Conservation (phyloP, 202 grass and related monocot species). For the Zoysia matrella region DNA sequence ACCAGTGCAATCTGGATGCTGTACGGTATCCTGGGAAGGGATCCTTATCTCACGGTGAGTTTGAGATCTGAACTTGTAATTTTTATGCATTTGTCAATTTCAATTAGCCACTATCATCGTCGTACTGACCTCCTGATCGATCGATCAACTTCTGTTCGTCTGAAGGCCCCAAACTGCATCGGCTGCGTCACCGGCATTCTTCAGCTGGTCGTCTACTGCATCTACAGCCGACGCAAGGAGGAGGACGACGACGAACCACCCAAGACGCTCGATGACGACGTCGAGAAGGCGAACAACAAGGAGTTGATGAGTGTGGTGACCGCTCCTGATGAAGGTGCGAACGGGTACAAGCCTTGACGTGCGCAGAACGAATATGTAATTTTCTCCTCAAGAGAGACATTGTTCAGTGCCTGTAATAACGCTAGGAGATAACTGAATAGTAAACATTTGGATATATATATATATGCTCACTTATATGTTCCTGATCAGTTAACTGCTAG, state of each 20-base stretch:
- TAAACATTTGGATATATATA: not conserved
- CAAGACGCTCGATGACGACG: conserved; percentile 23
- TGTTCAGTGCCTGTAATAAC: not conserved
- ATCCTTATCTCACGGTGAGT: conserved; percentile 51
- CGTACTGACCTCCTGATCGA: not conserved
- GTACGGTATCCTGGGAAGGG: conserved; percentile 70
- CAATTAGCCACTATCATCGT: not conserved
- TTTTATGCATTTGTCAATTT: not conserved
- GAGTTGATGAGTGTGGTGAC: not conserved
- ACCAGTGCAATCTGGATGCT: conserved; percentile 64
- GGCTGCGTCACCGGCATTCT: conserved; percentile 64
- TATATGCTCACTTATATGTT: not conserved
- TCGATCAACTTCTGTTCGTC: conserved; percentile 11
- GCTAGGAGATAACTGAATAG: not conserved
- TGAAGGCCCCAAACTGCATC: conserved; percentile 64
- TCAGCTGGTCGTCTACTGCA: conserved; percentile 68
- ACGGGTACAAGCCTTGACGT: not conserved
- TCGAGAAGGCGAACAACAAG: conserved; percentile 42
- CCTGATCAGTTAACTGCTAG: not conserved
- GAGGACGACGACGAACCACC: not conserved
- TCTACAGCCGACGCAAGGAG: conserved; percentile 62
- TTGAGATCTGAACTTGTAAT: not conserved
- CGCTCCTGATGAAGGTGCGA: not conserved
- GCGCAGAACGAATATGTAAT: too few relatives aligned
- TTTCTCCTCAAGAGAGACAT: not conserved